Percentiles rank a stretch among this genome's conserved stretches.
phyloP scores from a whole-genome alignment of 208 protist species.

The Leishmania major region DNA sequence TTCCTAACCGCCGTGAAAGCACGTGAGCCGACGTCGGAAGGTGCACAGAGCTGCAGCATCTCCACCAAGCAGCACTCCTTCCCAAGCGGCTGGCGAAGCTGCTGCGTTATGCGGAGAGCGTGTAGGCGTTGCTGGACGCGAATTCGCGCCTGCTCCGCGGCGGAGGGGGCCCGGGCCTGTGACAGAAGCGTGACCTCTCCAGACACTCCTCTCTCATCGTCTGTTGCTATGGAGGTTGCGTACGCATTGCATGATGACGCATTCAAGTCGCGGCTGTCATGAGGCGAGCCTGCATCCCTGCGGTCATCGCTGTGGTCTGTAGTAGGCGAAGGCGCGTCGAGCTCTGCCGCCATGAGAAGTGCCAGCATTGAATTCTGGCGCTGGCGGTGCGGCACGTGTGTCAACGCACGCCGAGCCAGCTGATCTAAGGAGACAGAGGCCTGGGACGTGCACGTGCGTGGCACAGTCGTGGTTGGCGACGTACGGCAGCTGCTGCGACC shows the following conservation, averaged over 20 bases:
- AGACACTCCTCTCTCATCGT: neutral
- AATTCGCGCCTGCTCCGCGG: slow-evolving; percentile 63
- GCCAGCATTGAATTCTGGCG: slow-evolving; percentile 17
- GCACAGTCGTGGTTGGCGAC: neutral
- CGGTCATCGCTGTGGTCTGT: neutral
- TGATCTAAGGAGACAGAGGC: slow-evolving; percentile 14
- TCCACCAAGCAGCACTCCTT: slow-evolving; percentile 64
- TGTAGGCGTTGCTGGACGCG: slow-evolving; percentile 51
- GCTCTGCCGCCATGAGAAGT: slow-evolving; percentile 33
- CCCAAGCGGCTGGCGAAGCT: slow-evolving; percentile 49
- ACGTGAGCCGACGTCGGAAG: neutral
- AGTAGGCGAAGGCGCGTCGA: neutral
- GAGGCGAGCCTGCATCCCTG: neutral
- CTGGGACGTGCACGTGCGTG: neutral
- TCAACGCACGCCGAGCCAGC: slow-evolving; percentile 21
- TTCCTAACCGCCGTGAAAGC: slow-evolving; percentile 15
- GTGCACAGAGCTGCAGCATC: slow-evolving; percentile 37
- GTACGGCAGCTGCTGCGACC: neutral
- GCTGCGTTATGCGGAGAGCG: slow-evolving; percentile 47
- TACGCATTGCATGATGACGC: neutral
- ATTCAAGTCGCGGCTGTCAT: neutral
- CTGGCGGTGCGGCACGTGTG: slow-evolving; percentile 20
- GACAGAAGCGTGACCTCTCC: neutral
- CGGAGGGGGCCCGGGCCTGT: neutral
- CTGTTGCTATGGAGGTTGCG: neutral